These are phyloP conservation scores for Macrolepiota albuminosa DNA, from an alignment of 768 basidiomycete species.

Conservation along the genomic window DNA sequence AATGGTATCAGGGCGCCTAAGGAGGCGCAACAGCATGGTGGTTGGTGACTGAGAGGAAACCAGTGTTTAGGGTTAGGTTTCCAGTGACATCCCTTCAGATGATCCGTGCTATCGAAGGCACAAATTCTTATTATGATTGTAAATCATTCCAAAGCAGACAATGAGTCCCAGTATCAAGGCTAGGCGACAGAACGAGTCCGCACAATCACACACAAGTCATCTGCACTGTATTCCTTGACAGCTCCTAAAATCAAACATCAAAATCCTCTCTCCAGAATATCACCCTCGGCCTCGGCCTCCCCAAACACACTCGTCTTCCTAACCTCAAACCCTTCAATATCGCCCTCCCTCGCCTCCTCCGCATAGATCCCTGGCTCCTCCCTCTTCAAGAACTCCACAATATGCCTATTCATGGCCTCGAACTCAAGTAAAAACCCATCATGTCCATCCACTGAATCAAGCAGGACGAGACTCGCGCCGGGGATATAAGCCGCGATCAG, in stretches of 20 bases:
- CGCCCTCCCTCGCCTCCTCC: conserved; percentile 18
- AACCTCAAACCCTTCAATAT: conserved; percentile 54
- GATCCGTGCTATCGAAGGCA: neutral
- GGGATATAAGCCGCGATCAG: conserved; percentile 80
- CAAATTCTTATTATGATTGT: too few relatives aligned
- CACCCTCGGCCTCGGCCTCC: conserved; percentile 36
- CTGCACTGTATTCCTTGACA: neutral
- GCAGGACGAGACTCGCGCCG: conserved; percentile 71
- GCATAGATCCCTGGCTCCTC: conserved; percentile 71
- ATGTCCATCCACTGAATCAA: conserved; percentile 86
- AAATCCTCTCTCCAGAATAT: conserved; percentile 32
- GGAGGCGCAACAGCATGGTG: conserved; percentile 30
- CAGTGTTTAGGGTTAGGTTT: conserved; percentile 20
- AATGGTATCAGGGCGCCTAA: conserved; percentile 20
- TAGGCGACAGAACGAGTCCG: neutral
- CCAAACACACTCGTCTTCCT: conserved; percentile 92
- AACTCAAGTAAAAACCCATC: conserved; percentile 98
- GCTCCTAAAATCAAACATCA: neutral
- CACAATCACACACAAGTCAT: neutral
- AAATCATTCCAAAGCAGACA: too few relatives aligned
- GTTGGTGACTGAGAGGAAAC: conserved; percentile 11
- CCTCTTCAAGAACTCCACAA: conserved; percentile 63
- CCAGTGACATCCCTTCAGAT: neutral
- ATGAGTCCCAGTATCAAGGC: too few relatives aligned
- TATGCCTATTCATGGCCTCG: conserved; percentile 82